phyloP scores from a whole-genome alignment of 768 basidiomycete genomes.

The Kwoniella newhampshirensis region DNA sequence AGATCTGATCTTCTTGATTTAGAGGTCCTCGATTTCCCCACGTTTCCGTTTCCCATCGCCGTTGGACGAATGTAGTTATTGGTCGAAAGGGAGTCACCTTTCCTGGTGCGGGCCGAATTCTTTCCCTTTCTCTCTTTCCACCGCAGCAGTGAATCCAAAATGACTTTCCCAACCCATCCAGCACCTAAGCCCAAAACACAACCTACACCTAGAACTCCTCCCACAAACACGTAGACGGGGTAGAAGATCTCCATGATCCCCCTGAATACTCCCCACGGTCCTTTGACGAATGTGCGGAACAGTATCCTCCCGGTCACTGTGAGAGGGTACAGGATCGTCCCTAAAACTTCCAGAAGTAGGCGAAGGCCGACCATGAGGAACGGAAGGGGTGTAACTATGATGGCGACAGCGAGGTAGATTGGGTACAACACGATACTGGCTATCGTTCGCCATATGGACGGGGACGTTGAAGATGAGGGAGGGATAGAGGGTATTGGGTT shows the following conservation, averaged over 20 bases:
- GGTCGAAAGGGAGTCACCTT: no score
- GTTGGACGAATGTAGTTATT: neutral
- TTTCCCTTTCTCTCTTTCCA: slow-evolving; percentile 5
- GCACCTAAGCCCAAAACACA: slow-evolving; percentile 35
- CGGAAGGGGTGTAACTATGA: slow-evolving; percentile 36
- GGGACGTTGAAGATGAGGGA: neutral
- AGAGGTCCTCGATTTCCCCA: neutral
- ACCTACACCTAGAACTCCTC: slow-evolving; percentile 33
- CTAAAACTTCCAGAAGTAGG: slow-evolving; percentile 71
- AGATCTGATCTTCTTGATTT: neutral
- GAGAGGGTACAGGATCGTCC: slow-evolving; percentile 81
- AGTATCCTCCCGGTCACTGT: slow-evolving; percentile 58
- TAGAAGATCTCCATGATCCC: slow-evolving; percentile 29
- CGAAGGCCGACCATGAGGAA: slow-evolving; percentile 57
- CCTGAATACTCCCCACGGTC: slow-evolving; percentile 20
- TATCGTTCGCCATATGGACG: slow-evolving; percentile 10
- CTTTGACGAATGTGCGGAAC: slow-evolving; percentile 24
- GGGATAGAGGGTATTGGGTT: slow-evolving; percentile 6
- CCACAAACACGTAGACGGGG: slow-evolving; percentile 40
- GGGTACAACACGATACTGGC: slow-evolving; percentile 34
- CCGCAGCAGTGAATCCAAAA: slow-evolving; percentile 26
- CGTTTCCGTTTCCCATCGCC: neutral
- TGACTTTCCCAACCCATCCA: slow-evolving; percentile 32
- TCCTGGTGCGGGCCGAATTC: no score
- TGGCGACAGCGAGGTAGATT: slow-evolving; percentile 27